Evolutionary conservation across 345 rosid genomes (phyloP).

Genomic region (Populus alba): DNA sequence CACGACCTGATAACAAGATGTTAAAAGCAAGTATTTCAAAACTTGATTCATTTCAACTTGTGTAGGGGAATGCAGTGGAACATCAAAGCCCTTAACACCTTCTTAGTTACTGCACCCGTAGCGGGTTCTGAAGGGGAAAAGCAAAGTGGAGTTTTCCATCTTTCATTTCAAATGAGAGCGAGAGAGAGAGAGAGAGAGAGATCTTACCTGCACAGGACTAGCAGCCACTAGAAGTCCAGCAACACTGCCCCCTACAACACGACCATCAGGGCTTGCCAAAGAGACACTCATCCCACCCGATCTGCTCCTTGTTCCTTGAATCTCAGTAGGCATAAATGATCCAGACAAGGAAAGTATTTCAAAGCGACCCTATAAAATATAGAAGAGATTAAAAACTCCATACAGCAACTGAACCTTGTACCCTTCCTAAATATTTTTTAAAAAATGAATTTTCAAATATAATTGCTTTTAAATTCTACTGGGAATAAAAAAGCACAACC

Average conservation of each 20-base stretch:
- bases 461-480: not conserved
- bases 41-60: not conserved
- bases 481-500: not conserved
- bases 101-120: not conserved
- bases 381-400: not conserved
- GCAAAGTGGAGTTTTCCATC: not conserved
- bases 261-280: constrained; percentile 88
- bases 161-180: not conserved
- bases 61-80: not conserved
- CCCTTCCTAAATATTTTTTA: too few species aligned
- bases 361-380: constrained; percentile 74
- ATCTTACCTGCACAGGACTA: constrained; percentile 73
- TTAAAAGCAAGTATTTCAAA: not conserved
- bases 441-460: not conserved
- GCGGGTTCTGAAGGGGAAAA: not conserved
- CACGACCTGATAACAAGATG: constrained; percentile 52
- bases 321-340: constrained; percentile 92
- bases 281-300: constrained; percentile 99
- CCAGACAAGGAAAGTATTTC: constrained; percentile 95
- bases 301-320: constrained; percentile 79
- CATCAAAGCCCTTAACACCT: not conserved
- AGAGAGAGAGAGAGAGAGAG: constrained; percentile 12
- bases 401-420: not conserved
- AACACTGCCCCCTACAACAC: constrained; percentile 89
- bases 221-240: constrained; percentile 95